phyloP scores from a whole-genome alignment of 495 filamentous ascomycete species.

The Neurospora discreta region DNA sequence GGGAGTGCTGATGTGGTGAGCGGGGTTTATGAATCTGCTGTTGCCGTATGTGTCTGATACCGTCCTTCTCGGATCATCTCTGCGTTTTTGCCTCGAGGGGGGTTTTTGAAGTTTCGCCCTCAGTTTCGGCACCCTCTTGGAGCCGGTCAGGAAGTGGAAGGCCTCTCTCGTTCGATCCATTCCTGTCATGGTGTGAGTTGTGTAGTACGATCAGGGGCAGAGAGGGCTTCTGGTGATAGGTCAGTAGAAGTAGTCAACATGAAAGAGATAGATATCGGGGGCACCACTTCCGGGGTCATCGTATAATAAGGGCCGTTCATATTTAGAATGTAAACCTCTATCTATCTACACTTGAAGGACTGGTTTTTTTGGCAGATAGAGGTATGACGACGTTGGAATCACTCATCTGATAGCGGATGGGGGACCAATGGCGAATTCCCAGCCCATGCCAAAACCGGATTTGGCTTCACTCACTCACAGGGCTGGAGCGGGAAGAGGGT shows the following conservation, averaged over 20 bases:
- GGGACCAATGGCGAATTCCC: neutral
- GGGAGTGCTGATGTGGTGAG: conserved; percentile 7
- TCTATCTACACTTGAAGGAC: neutral
- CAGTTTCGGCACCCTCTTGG: conserved; percentile 21
- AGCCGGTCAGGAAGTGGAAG: conserved; percentile 6
- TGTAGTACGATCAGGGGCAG: neutral
- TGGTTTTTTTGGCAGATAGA: neutral
- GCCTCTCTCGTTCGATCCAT: conserved; percentile 25
- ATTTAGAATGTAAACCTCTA: neutral
- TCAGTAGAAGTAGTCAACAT: neutral
- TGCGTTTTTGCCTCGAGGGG: conserved; percentile 20
- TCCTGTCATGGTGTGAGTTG: neutral
- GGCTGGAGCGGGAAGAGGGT: neutral
- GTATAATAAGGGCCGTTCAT: neutral
- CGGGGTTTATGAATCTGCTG: conserved; percentile 12
- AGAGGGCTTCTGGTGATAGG: neutral
- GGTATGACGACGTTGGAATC: conserved; percentile 30
- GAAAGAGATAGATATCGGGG: neutral
- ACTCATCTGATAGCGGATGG: neutral
- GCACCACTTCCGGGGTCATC: neutral
- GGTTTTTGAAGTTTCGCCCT: conserved; percentile 34
- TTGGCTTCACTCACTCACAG: conserved; percentile 1
- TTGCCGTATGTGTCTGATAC: conserved; percentile 11
- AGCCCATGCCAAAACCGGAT: conserved; percentile 25
- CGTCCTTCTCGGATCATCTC: conserved; percentile 5